A percentile compares a stretch with the other conserved stretches of the same genome.
Conservation (phyloP, 139 green algal species). For the Chlamydomonas sphaeroides region DNA sequence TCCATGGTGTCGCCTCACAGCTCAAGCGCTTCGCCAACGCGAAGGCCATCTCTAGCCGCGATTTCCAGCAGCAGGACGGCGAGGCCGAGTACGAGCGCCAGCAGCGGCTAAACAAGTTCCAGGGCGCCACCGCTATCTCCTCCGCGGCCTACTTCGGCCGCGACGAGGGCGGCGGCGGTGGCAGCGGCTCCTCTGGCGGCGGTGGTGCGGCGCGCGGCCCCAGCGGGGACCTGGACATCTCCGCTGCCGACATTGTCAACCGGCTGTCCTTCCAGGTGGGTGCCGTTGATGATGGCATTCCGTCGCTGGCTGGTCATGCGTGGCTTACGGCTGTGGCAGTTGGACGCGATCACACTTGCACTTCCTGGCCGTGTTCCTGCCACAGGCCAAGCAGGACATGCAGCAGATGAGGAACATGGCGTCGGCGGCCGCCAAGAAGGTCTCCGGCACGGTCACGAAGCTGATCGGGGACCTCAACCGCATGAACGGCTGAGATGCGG, state of each 20-base stretch:
- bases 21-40: constrained; percentile 85
- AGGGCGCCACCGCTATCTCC: constrained; percentile 79
- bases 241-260: constrained; percentile 80
- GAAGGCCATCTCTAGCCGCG: constrained; percentile 89
- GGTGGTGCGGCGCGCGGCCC: neutral
- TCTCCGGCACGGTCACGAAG: constrained; percentile 72
- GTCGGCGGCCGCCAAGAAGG: constrained; percentile 61
- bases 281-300: neutral
- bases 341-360: neutral
- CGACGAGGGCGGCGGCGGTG: constrained; percentile 34
- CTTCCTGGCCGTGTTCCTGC: neutral
- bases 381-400: constrained; percentile 82
- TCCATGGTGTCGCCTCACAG: constrained; percentile 27
- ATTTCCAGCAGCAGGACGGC: constrained; percentile 57
- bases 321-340: no score
- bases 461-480: constrained; percentile 61
- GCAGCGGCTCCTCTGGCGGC: constrained; percentile 1
- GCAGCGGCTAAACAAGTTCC: constrained; percentile 56
- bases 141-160: constrained; percentile 82
- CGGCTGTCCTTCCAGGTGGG: constrained; percentile 74
- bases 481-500: constrained; percentile 39
- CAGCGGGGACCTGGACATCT: constrained; percentile 67
- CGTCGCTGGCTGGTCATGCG: neutral
- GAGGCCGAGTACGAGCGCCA: constrained; percentile 35
- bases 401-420: constrained; percentile 77